Evolutionary conservation across 495 filamentous ascomycete species (phyloP), one percentile per base, ranked within the genome.

Genomic region (Hypoxylon rickii): DNA sequence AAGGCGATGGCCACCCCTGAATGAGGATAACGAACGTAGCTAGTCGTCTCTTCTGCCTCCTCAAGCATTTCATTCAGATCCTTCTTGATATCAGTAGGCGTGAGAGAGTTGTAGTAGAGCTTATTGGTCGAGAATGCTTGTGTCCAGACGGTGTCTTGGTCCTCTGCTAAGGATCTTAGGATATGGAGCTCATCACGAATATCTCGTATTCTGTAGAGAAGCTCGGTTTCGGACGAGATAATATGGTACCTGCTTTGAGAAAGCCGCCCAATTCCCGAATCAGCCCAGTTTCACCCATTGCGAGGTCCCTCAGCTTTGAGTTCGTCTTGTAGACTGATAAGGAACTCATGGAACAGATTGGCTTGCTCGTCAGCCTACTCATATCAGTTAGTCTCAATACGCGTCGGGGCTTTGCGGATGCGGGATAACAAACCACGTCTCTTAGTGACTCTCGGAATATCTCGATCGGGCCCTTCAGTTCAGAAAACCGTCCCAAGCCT

Each of bases 151-250:
- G 15, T 17, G 11, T 66, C 59, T 54, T 72, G 69, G 34, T 68
- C 67, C 31, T 65, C 53, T 6, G 67, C 58, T 11, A 72, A 36
- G 31, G 32, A 56, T 33, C 58, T 72, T 15, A 72, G 55, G 13
- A 70, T 72, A 19, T 70, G 58, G 2, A 72, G 62, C 33, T 70
- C 69, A 31, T 72, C 69, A 11, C 41, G 41, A 2, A 70, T 70
- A 49, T 70, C 67, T 13, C 69, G 61, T 44, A 64, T 61, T 18
- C 64, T 40, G 0, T 54, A 20, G 3, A 70, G 52, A 43, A 70
- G 62, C 19, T 61, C 33, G 2, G 63, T 66, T 44, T 72, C 67
- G 13, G 34, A 22, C 32, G 45, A 50, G 36, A 57, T 57, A 32
- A 57, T 24, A 33, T 57, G 45, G 16, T 49, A 57, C 16, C 38